These are phyloP conservation scores for Halteria grandinella DNA, from an alignment of 73 alveolate genomes.

Conservation along the genomic window DNA sequence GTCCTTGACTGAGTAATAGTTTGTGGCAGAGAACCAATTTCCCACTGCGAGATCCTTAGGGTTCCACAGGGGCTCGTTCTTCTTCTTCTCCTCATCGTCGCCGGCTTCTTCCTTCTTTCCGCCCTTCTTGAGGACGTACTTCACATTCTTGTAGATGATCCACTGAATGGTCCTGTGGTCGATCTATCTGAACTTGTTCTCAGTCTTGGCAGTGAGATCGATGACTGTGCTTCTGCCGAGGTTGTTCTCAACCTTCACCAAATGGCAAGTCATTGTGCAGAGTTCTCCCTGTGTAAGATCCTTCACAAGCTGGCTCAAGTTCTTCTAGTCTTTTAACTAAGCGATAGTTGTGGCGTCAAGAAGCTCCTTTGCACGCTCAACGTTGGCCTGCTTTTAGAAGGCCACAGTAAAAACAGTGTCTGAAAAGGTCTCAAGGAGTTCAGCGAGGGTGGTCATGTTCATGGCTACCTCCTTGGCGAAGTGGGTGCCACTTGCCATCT, in stretches of 20 bases:
- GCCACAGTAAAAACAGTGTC: not conserved
- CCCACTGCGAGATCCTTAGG: not conserved
- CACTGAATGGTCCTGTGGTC: not conserved
- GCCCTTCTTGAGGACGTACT: not conserved
- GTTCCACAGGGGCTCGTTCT: not conserved
- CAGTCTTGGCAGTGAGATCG: not conserved
- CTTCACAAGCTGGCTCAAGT: not conserved
- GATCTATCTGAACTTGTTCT: not conserved
- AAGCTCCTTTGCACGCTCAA: not conserved
- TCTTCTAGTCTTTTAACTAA: not conserved
- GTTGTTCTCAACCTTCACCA: not conserved
- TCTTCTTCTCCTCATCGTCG: not conserved
- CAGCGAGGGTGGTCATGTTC: not conserved
- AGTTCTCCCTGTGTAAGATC: not conserved
- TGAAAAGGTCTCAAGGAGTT: not conserved
- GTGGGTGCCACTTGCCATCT: not conserved
- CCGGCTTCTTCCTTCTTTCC: not conserved
- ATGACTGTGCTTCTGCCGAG: not conserved
- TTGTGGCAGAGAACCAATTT: not conserved
- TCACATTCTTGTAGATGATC: not conserved
- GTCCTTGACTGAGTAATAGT: not conserved
- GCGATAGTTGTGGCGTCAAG: not conserved
- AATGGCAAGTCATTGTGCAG: not conserved
- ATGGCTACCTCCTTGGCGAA: not conserved
- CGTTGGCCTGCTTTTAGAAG: not conserved